A percentile compares a stretch with the other conserved stretches of the same genome.
Evolutionary conservation across 2,329 filamentous ascomycete genomes (phyloP).

Genomic region (Neobulgaria alba): DNA sequence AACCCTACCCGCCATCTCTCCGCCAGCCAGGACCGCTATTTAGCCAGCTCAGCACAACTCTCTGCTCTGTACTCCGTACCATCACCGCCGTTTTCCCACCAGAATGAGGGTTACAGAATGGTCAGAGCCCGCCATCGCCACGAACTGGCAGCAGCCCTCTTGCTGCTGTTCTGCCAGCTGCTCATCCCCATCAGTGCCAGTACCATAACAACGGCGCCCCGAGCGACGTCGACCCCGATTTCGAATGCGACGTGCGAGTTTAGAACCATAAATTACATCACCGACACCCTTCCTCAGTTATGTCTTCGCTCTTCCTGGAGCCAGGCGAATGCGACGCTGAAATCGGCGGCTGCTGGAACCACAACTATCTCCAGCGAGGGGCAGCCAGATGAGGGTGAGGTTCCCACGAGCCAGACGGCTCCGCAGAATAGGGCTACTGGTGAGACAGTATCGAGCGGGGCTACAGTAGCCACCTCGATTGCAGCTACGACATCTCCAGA

Average conservation of each 20-base stretch:
- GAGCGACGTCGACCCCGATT: not conserved
- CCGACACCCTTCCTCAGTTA: constrained; percentile 27
- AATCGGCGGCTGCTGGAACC: not conserved
- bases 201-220: constrained; percentile 13
- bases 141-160: constrained; percentile 9
- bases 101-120: not conserved
- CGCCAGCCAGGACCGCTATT: not conserved
- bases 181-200: constrained; percentile 6
- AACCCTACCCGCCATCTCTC: not conserved
- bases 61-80: not conserved
- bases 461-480: constrained; percentile 1
- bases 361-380: constrained; percentile 2
- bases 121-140: not conserved
- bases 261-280: constrained; percentile 31
- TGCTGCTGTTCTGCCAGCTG: constrained; percentile 12
- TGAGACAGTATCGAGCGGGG: not conserved
- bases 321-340: constrained; percentile 14
- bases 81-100: not conserved
- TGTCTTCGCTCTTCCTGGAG: constrained; percentile 27
- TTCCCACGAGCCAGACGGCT: not conserved
- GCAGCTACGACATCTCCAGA: constrained; percentile 5
- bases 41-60: not conserved
- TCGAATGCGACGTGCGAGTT: constrained; percentile 25
- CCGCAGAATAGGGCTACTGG: not conserved
- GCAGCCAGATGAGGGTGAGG: not conserved